Evolutionary conservation across 768 basidiomycete genomes (phyloP), one percentile per base, ranked within the genome.

Genomic region (Pleurotus salmoneostramineus): DNA sequence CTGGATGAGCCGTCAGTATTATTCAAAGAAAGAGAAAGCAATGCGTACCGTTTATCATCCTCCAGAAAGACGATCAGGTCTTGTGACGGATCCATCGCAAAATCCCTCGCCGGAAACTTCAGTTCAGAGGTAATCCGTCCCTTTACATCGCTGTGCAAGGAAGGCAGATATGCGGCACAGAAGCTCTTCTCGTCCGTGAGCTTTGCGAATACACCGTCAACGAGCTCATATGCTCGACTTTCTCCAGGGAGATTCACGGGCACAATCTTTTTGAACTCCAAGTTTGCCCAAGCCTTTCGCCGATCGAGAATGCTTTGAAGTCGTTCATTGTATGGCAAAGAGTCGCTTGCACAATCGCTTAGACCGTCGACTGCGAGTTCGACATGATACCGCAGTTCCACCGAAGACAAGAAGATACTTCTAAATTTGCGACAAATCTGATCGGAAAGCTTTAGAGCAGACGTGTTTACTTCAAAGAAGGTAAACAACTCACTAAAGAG

Each of bases 51-150:
- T 3, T 60, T 65, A 32, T 66, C 65, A 27, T 64, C 64, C 55
- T 67, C 62, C 12, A 83, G 66, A 12, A 82, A 65, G 6, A 79
- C 74, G 37, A 86, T 70, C 47, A 87, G 63, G 61, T 87, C 83
- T 65, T 87, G 86, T 4, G 81, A 77, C 0, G 86, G 84, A 62
- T 87, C 85, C n/a, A 87, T 79, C 0, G 82, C 83, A 59, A 87
- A 84, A 63, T 87, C 85, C 45, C 80, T 72, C 40, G 76, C 72
- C 6, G 66, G 58, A 6, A 83, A 46, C 1, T 73, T 75, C 0
- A 84, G 44, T 32, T 81, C 71, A 17, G 68, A 31, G 33, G 60
- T 70, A 31, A 56, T 58, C 12, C 72, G 52, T 56, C 69, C 63
- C 47, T 63, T 62, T 11, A 66, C 17, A 1, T 67, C 54, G 12